These are phyloP conservation scores for Moringa oleifera DNA, from an alignment of 345 rosid species.

Conservation along the genomic window DNA sequence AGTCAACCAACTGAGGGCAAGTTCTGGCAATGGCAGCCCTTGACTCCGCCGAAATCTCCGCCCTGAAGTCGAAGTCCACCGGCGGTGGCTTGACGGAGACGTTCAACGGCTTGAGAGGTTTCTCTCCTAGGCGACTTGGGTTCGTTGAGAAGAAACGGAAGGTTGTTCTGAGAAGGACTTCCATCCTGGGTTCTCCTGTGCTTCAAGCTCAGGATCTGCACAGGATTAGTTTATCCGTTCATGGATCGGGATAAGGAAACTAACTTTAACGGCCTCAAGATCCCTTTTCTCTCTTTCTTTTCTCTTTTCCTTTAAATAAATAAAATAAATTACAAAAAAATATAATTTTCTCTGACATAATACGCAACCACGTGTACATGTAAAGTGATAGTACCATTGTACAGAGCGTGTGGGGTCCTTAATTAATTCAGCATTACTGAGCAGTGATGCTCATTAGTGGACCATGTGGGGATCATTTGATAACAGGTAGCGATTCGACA, in stretches of 20 bases:
- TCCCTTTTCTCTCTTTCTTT: background rate
- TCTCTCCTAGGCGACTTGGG: slow-evolving; percentile 20
- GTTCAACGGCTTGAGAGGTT: slow-evolving; percentile 26
- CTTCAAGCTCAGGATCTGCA: no score
- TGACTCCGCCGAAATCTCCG: slow-evolving; percentile 44
- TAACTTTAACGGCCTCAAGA: slow-evolving; percentile 9
- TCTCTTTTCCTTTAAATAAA: no score
- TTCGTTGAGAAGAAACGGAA: slow-evolving; percentile 33
- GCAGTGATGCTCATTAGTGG: background rate
- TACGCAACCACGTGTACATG: no score
- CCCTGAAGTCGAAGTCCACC: slow-evolving; percentile 65
- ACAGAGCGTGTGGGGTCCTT: no score
- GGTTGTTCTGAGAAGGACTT: slow-evolving; percentile 31
- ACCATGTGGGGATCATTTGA: background rate
- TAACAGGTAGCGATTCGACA: background rate
- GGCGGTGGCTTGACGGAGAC: slow-evolving; percentile 69
- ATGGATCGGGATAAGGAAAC: slow-evolving; percentile 16
- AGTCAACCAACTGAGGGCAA: slow-evolving; percentile 52
- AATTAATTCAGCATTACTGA: no score
- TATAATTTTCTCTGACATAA: no score
- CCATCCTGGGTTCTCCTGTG: slow-evolving; percentile 33
- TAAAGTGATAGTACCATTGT: no score
- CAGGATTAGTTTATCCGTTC: background rate
- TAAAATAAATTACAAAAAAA: no score
- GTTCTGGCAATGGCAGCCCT: slow-evolving; percentile 41